These are phyloP conservation scores for Lippia alba DNA, from an alignment of 305 asterid species.

Conservation along the genomic window DNA sequence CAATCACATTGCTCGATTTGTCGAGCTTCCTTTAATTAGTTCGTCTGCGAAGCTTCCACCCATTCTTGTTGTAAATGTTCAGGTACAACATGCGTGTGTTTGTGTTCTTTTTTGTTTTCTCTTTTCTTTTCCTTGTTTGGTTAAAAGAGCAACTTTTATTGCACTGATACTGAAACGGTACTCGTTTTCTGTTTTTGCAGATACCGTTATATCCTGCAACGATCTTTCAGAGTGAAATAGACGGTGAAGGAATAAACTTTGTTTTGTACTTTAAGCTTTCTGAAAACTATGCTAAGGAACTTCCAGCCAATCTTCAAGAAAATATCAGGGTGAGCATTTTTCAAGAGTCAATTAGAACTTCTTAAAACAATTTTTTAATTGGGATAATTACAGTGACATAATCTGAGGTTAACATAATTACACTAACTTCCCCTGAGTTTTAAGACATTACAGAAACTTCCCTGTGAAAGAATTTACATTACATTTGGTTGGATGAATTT, in stretches of 20 bases:
- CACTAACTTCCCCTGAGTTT: no score
- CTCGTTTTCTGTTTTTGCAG: slow-evolving; percentile 48
- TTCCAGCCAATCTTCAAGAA: slow-evolving; percentile 84
- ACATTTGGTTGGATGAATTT: no score
- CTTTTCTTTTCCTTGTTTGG: no score
- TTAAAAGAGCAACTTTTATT: no score
- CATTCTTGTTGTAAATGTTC: slow-evolving; percentile 92
- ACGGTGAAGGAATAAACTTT: slow-evolving; percentile 95
- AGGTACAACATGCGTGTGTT: slow-evolving; percentile 54
- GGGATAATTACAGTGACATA: no score
- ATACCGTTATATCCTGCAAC: slow-evolving; percentile 87
- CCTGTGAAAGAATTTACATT: no score
- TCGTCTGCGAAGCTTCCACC: slow-evolving; percentile 80
- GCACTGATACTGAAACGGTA: neutral
- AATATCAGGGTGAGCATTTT: slow-evolving; percentile 64
- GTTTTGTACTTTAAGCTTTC: slow-evolving; percentile 87
- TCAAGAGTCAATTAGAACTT: neutral
- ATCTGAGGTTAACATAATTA: no score
- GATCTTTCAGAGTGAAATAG: slow-evolving; percentile 86
- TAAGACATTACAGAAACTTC: no score
- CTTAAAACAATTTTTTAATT: no score
- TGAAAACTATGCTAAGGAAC: slow-evolving; percentile 74
- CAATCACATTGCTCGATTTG: slow-evolving; percentile 82
- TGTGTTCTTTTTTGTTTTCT: neutral
- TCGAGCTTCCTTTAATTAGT: slow-evolving; percentile 70